Percentiles rank a stretch among this genome's conserved stretches.
phyloP scores from a whole-genome alignment of 441 rosid species.

The Gossypium trilobum region DNA sequence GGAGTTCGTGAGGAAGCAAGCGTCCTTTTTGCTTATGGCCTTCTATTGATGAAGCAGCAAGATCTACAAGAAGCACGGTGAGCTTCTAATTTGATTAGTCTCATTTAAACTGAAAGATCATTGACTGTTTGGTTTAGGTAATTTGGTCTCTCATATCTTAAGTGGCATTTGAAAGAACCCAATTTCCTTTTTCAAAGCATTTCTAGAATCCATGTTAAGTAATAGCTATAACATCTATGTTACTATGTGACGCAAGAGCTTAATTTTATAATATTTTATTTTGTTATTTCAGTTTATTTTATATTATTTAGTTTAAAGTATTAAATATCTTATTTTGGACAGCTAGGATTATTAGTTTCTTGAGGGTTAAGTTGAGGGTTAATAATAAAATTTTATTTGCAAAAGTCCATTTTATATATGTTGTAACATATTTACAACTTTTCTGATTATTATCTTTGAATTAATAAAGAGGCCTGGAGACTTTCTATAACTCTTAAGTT shows the following conservation, averaged over 20 bases:
- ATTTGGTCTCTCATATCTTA: constrained; percentile 1
- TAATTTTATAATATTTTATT: no score
- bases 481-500: no score
- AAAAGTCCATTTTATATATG: no score
- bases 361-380: no score
- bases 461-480: no score
- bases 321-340: no score
- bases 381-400: no score
- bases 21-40: constrained; percentile 86
- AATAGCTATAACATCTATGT: not conserved
- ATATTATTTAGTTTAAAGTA: not conserved
- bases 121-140: not conserved
- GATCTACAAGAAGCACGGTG: constrained; percentile 89
- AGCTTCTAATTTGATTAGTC: constrained; percentile 10
- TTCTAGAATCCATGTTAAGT: not conserved
- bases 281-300: not conserved
- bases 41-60: constrained; percentile 84
- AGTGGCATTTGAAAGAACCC: not conserved
- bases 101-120: not conserved
- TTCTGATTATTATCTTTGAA: no score
- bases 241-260: not conserved
- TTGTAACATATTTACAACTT: no score
- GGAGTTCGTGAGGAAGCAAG: constrained; percentile 87
- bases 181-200: not conserved
- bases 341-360: no score